Base-by-base conservation (phyloP, 768 basidiomycete genomes). In the Hericium coralloides region DNA sequence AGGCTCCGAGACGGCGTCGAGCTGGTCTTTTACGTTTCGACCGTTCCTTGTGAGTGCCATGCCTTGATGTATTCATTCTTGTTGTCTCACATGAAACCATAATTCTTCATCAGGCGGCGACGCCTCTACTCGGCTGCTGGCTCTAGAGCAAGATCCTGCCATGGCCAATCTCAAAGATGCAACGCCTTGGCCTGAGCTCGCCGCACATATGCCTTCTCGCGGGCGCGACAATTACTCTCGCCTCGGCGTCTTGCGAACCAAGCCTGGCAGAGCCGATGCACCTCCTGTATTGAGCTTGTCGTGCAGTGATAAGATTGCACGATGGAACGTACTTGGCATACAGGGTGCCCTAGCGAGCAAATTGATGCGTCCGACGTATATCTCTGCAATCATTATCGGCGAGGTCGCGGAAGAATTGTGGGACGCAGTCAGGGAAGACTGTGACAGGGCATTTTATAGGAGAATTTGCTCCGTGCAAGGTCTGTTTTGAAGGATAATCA, bases 231-330 rank as follows among this genome's bases (percentile, higher is more conserved):
- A 89, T 53, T 98, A 95, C 68, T 63, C 80, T 4, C 74, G 84
- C 17, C 72, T 83, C 20, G 88, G 91, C 5, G 84, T 87, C 9
- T 71, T 98, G 48, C 88, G 95, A 36, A 97, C 95, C 0, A 98
- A 98, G 66, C 95, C 95, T 5, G 95, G 93, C 2, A 83, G 95
- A 53, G 88, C 91, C 0, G 95, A 98, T 66, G 87, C 93, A 0
- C 85, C 85, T 0, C 83, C 84, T 0, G 92, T 95, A 1, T 67
- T 80, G 0, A 91, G 81, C 64, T 90, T 97, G 85, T 92, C 93
- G 0, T 98, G 95, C 71, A 92, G 89, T 62, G 95, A 98, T 68
- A 98, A 98, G 70, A 86, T 98, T 43, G 92, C 92, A 0, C 72
- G 79, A 4, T 98, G 94, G 93, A 83, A 78, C 55, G 79, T 87